phyloP scores from a whole-genome alignment of 2,329 filamentous ascomycete genomes.

The Xylaria hypoxylon region DNA sequence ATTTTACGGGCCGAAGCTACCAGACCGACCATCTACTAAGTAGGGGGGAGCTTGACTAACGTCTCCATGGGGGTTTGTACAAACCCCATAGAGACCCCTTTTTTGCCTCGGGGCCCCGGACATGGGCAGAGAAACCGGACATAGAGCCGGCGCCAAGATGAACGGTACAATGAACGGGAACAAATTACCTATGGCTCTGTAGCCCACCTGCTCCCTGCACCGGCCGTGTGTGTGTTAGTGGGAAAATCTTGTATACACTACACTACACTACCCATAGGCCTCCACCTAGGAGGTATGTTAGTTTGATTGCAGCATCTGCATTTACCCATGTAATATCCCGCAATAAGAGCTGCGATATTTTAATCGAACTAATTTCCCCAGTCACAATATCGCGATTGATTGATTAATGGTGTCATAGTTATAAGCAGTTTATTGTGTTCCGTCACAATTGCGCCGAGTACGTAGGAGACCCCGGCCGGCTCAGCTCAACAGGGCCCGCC shows the following conservation, averaged over 20 bases:
- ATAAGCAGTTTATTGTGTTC: neutral
- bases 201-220: conserved; percentile 10
- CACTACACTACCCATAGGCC: no score
- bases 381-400: conserved; percentile 1
- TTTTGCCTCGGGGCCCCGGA: conserved; percentile 9
- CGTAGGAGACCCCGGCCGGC: neutral
- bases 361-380: conserved; percentile 13
- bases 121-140: conserved; percentile 27
- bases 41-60: neutral
- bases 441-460: conserved; percentile 9
- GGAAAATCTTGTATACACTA: neutral
- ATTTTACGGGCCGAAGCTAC: neutral
- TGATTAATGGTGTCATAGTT: conserved; percentile 6
- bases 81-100: neutral
- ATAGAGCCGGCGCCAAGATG: conserved; percentile 27
- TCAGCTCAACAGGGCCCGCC: neutral
- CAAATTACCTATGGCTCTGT: conserved; percentile 14
- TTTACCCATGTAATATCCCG: conserved; percentile 26
- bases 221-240: conserved; percentile 5
- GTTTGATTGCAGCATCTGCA: conserved; percentile 32
- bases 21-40: no score
- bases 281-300: conserved; percentile 11
- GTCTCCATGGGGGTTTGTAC: conserved; percentile 21
- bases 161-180: neutral
- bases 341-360: conserved; percentile 8